These are phyloP conservation scores for Penicillium sp. DNA, from an alignment of 2,329 filamentous ascomycete genomes.

Conservation along the genomic window DNA sequence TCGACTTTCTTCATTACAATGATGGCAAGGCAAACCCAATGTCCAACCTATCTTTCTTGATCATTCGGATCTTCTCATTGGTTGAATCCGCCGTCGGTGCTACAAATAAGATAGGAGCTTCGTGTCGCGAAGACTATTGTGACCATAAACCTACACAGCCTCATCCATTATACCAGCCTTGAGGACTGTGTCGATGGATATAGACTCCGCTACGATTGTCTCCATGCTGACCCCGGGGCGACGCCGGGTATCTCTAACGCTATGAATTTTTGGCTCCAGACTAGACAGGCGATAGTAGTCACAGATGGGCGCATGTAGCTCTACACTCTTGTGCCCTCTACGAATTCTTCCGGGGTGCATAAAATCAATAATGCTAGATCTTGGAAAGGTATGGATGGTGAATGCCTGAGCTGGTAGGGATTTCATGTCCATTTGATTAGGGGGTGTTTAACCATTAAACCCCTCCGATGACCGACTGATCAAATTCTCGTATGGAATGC, in stretches of 20 bases:
- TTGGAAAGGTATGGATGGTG: constrained; percentile 10
- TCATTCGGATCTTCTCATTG: constrained; percentile 4
- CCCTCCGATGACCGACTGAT: background rate
- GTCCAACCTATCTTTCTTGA: constrained; percentile 7
- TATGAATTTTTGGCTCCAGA: background rate
- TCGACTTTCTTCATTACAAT: constrained; percentile 11
- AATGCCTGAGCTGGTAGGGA: constrained; percentile 15
- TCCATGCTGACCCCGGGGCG: constrained; percentile 4
- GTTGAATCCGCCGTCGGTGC: constrained; percentile 6
- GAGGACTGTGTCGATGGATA: constrained; percentile 16
- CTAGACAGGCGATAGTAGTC: background rate
- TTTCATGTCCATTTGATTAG: constrained; percentile 10
- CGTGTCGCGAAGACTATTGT: constrained; percentile 16
- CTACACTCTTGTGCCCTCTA: constrained; percentile 4
- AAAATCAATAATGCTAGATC: constrained; percentile 1
- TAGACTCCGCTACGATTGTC: constrained; percentile 18
- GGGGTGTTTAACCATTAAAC: constrained; percentile 3
- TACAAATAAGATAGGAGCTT: constrained; percentile 6
- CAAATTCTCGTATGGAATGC: background rate
- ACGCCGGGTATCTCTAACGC: constrained; percentile 6
- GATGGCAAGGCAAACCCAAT: constrained; percentile 4
- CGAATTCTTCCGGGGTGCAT: background rate
- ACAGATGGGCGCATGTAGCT: constrained; percentile 14
- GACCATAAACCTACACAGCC: constrained; percentile 11
- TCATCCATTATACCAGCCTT: constrained; percentile 16